Base-by-base conservation (phyloP, 331 rosid genomes). In the Pyracantha coccinea region DNA sequence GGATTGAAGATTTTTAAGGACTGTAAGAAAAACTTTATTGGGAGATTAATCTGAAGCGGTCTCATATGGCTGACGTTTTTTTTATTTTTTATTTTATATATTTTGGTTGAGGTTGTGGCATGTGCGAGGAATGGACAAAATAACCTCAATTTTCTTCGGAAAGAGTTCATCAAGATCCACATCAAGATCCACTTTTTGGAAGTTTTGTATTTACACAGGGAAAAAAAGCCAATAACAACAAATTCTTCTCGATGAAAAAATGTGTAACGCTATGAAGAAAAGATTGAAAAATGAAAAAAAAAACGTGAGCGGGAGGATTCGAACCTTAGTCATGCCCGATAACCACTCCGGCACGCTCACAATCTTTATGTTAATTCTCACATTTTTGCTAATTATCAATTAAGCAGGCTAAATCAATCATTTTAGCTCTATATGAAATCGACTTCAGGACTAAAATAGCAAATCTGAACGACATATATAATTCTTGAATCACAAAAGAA, bases 241-340 rank as follows among this genome's bases (percentile, higher is more conserved):
- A 35, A 33, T 8, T 33, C 53, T 14, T 45, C 52, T 45, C 19
- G 14, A 45, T 4, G 53, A 4, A 45, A 45, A 4, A 14, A 45
- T 5, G n/a, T 45, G 53, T 15, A 47, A 47, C 53, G 53, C 53
- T 47, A n/a, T 4, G 7, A 47, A 47, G 53, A 47, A 47, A 15
- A 4, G 2, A 52, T 14, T 14, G 2, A 9, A 2, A 29, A 29
- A 2, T 29, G 2, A 33, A 8, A 8, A 33, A 8, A 35, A 35
- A 35, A 35, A 2, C 1, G 41, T 8, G 90, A 44, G 78, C 89
- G 89, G 90, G 86, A 86, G 92, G 92, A 90, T 88, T 86, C 89
- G 84, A 87, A 86, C 92, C 90, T 84, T 91, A 91, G 91, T 93
- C 97, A 89, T 93, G 96, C 97, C 93, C 97, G 97, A 91, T 93